Base-by-base conservation (phyloP, 2,329 filamentous ascomycete species). In the Cladosporium sp. region DNA sequence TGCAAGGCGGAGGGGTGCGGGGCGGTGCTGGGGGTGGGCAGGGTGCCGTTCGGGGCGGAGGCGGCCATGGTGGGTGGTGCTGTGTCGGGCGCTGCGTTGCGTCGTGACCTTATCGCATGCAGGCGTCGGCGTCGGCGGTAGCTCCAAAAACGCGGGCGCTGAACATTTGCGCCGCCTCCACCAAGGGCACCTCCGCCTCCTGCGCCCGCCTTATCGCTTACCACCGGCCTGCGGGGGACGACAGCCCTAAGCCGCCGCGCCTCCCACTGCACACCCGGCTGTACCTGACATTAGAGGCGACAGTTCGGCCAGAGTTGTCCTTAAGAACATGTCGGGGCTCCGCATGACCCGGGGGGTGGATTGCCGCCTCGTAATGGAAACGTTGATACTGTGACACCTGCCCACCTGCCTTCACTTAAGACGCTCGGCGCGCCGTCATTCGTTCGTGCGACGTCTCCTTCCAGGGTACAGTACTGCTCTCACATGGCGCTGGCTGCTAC, bases 1-100 rank as follows among this genome's bases (percentile, higher is more conserved):
- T 59, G 53, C 22, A 62, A 54, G 3, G 59, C 60, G 11, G 60
- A 62, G 10, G 49, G 46, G 10, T 49, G 52, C 1, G 52, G 44
- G 8, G 44, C 11, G 54, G 53, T 31, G 48, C 35, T 50, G 38
- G 38, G 31, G 8, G 38, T 32, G 18, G 22, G 22, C 22, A 28
- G 22, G 5, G 7, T 10, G 43, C 28, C 49, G 32, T 32, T 22
- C 13, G 40, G 22, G 2, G 40, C 16, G 11, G 22, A 9, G 19
- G 13, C 16, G 34, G 34, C 34, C 34, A 37, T 37, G 34, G n/a
- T 37, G 34, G 34, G 34, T 37, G 34, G n/a, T 11, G 33, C 33
- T 37, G 43, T 5, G 32, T 11, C 13, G 41, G 32, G 34, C 37
- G 33, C 14, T 35, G 43, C n/a, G 22, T 19, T 28, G 22, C 22